A percentile compares a stretch with the other conserved stretches of the same genome.
Conservation (phyloP, 805 yeast species). For the Ogataea trehaloabstinens region DNA sequence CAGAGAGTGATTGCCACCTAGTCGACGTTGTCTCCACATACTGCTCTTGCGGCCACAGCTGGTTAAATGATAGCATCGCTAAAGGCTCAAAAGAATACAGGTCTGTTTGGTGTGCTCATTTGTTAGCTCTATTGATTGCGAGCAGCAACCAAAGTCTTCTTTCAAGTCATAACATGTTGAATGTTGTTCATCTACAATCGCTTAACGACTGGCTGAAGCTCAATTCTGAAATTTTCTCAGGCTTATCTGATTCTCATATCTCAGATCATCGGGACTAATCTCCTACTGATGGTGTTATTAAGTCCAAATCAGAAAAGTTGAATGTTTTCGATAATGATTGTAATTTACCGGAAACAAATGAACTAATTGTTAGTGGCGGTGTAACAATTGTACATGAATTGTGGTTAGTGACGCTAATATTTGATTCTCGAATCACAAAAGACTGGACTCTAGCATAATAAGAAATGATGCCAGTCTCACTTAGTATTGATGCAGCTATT, state of each 20-base stretch:
- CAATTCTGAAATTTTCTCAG: not conserved
- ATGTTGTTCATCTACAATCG: not conserved
- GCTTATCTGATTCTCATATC: not conserved
- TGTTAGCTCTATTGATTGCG: conserved; percentile 3
- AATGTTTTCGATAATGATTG: not conserved
- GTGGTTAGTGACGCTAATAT: not conserved
- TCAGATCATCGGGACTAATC: not conserved
- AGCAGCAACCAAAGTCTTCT: not conserved
- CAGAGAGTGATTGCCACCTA: not conserved
- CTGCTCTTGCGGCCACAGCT: conserved; percentile 1
- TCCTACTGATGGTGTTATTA: too few species aligned
- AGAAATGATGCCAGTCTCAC: too few species aligned
- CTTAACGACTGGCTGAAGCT: conserved; percentile 3
- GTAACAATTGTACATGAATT: too few species aligned
- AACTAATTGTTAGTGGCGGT: too few species aligned
- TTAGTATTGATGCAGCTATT: too few species aligned
- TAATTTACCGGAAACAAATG: not conserved
- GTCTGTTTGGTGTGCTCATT: conserved; percentile 5
- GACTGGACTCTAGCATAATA: conserved; percentile 1
- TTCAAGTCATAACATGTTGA: not conserved
- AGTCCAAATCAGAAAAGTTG: not conserved
- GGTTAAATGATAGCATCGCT: not conserved
- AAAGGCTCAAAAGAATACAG: not conserved
- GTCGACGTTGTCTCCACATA: not conserved
- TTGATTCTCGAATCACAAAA: not conserved